A percentile compares a stretch with the other conserved stretches of the same genome.
phyloP scores from a whole-genome alignment of 225 moss, liverwort and hornwort genomes.

The Climacium dendroides region DNA sequence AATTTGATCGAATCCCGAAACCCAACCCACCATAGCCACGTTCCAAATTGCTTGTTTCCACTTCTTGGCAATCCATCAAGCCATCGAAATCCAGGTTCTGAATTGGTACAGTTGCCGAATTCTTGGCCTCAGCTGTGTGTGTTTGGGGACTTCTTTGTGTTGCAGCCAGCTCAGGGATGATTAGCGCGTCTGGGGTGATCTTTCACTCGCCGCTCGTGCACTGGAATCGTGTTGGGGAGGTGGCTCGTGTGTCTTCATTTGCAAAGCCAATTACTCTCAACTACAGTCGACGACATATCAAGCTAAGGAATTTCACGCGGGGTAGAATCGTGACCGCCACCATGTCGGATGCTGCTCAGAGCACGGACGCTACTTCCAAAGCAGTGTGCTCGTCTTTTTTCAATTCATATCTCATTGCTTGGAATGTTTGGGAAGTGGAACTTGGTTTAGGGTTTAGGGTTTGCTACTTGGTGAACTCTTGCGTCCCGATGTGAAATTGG shows the following conservation, averaged over 20 bases:
- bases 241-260: neutral
- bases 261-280: neutral
- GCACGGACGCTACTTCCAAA: neutral
- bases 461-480: neutral
- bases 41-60: neutral
- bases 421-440: neutral
- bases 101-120: neutral
- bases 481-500: neutral
- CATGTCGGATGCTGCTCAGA: slow-evolving; percentile 13
- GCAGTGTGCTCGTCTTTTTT: neutral
- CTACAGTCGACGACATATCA: neutral
- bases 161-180: neutral
- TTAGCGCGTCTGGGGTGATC: neutral
- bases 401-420: neutral
- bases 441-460: neutral
- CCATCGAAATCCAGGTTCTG: neutral
- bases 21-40: neutral
- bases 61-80: neutral
- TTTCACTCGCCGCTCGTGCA: neutral
- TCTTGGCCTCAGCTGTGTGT: neutral
- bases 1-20: neutral
- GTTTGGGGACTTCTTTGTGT: no score
- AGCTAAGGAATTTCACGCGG: neutral
- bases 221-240: neutral
- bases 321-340: neutral